phyloP scores from a whole-genome alignment of 495 filamentous ascomycete species.

The Tuber borchii region DNA sequence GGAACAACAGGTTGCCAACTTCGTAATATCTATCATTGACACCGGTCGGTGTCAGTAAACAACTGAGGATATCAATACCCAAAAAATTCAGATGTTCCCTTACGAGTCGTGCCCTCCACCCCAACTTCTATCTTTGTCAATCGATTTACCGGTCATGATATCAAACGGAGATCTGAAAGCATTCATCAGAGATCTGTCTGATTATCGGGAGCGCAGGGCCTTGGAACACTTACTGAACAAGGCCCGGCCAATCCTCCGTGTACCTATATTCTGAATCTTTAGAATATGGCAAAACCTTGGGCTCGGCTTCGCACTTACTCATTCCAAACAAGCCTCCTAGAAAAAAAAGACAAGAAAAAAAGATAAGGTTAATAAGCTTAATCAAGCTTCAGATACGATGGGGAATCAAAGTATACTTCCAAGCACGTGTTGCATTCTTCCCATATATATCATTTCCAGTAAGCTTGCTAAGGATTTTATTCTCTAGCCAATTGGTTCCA shows the following conservation, averaged over 20 bases:
- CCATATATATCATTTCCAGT: slow-evolving; percentile 36
- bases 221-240: slow-evolving; percentile 35
- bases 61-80: neutral
- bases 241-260: slow-evolving; percentile 40
- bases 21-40: slow-evolving; percentile 37
- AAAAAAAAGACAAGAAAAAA: neutral
- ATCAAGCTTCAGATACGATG: neutral
- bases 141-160: slow-evolving; percentile 38
- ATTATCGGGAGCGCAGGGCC: neutral
- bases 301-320: slow-evolving; percentile 18
- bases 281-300: neutral
- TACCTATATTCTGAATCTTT: slow-evolving; percentile 19
- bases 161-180: slow-evolving; percentile 35
- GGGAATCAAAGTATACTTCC: slow-evolving; percentile 29
- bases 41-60: neutral
- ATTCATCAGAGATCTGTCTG: slow-evolving; percentile 18
- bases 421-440: slow-evolving; percentile 39
- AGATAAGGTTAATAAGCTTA: neutral
- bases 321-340: slow-evolving; percentile 40
- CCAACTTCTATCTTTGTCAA: slow-evolving; percentile 38
- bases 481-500: slow-evolving; percentile 41
- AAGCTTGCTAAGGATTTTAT: slow-evolving; percentile 35
- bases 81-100: slow-evolving; percentile 10
- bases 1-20: slow-evolving; percentile 18
- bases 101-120: slow-evolving; percentile 42